Evolutionary conservation across 2,329 filamentous ascomycete species (phyloP).

Genomic region (Thielaviopsis euricoi): DNA sequence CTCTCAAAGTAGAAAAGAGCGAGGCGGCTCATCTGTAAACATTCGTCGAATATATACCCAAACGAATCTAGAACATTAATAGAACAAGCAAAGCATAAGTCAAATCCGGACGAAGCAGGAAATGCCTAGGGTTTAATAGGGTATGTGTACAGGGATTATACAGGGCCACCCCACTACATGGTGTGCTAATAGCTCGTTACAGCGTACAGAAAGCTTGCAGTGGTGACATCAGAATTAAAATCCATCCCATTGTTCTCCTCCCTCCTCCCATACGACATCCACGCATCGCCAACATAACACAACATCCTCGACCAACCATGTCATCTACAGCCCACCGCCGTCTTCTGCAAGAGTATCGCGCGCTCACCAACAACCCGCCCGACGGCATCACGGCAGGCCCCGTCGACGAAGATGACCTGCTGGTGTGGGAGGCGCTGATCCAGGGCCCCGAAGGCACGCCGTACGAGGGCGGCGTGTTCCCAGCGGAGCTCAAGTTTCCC

Average conservation of each 20-base stretch:
- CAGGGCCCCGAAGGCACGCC: slow-evolving; percentile 90
- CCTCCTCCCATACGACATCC: too few relatives aligned
- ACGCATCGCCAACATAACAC: too few relatives aligned
- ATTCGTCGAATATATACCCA: background rate
- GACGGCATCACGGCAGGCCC: slow-evolving; percentile 95
- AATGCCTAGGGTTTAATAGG: background rate
- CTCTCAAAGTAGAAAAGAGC: background rate
- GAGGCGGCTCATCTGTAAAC: background rate
- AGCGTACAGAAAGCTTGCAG: too few relatives aligned
- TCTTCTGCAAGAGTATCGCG: slow-evolving; percentile 90
- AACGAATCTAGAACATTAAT: background rate
- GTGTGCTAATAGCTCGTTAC: too few relatives aligned
- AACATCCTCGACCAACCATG: slow-evolving; percentile 21
- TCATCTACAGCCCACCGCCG: slow-evolving; percentile 54
- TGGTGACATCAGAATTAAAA: too few relatives aligned
- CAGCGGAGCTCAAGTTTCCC: slow-evolving; percentile 85
- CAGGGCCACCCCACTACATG: too few relatives aligned
- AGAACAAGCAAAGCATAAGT: too few relatives aligned
- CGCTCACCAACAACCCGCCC: slow-evolving; percentile 85
- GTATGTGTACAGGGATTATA: background rate
- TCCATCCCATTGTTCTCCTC: too few relatives aligned
- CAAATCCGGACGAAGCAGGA: too few relatives aligned
- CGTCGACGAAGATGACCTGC: slow-evolving; percentile 83
- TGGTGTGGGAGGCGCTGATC: slow-evolving; percentile 92
- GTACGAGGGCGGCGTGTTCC: slow-evolving; percentile 90